phyloP scores from a whole-genome alignment of 1,284 basidiomycete genomes.

The Trametes hirsuta region DNA sequence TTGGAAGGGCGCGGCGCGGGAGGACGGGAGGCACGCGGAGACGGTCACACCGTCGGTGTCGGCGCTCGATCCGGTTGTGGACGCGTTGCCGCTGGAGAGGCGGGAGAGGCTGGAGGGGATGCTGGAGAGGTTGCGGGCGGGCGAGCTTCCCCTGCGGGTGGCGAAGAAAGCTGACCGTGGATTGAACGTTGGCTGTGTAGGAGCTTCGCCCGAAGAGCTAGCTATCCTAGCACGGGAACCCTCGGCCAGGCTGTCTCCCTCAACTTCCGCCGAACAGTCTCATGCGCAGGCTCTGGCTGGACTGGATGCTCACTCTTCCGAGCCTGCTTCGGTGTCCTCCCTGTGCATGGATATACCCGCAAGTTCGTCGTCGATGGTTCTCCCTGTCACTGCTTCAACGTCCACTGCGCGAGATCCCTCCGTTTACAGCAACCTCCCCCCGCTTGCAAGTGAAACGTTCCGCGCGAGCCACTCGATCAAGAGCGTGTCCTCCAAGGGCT shows the following conservation, averaged over 20 bases:
- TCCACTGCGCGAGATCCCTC: conserved; percentile 5
- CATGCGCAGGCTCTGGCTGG: background rate
- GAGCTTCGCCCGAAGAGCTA: background rate
- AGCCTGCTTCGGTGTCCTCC: background rate
- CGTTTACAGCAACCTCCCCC: conserved; percentile 24
- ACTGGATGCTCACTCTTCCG: background rate
- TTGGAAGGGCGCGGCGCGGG: conserved; percentile 49
- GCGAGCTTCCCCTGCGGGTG: conserved; percentile 4
- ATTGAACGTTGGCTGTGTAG: background rate
- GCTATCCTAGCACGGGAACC: background rate
- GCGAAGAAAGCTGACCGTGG: background rate
- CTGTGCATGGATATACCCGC: conserved; percentile 7
- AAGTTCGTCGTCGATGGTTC: conserved; percentile 22
- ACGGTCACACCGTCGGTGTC: conserved; percentile 55
- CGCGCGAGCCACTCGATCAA: conserved; percentile 30
- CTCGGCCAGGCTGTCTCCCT: background rate
- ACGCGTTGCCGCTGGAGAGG: conserved; percentile 44
- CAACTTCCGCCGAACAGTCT: background rate
- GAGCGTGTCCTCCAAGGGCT: conserved; percentile 11
- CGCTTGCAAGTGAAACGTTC: conserved; percentile 33
- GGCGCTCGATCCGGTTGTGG: conserved; percentile 51
- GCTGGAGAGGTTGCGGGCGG: conserved; percentile 29
- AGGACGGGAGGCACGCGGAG: conserved; percentile 36
- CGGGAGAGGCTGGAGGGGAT: conserved; percentile 43
- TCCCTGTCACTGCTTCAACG: conserved; percentile 5